A percentile compares a stretch with the other conserved stretches of the same genome.
Evolutionary conservation across 352 stramenopile genomes (phyloP).

Genomic region (Peronospora destructor): DNA sequence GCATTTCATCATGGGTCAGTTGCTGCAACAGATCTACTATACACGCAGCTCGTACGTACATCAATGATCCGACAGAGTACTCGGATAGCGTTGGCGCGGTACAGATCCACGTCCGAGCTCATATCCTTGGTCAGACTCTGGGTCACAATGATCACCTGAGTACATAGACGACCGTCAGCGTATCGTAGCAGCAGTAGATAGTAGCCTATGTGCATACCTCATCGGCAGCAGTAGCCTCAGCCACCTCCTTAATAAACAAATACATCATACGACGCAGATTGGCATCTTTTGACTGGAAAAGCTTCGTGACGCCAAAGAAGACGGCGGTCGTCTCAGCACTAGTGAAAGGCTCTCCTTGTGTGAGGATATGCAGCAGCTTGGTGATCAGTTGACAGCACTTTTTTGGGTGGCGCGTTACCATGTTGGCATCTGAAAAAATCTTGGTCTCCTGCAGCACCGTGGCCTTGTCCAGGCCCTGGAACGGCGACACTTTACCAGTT

Average conservation of each 20-base stretch:
- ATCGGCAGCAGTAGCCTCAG: conserved; percentile 83
- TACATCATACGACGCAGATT: conserved; percentile 98
- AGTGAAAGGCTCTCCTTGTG: conserved; percentile 95
- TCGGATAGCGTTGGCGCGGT: conserved; percentile 97
- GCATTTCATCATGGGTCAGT: conserved; percentile 8
- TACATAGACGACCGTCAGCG: conserved; percentile 11
- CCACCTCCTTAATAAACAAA: conserved; percentile 99
- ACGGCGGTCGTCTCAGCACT: conserved; percentile 94
- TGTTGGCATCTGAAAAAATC: conserved; percentile 97
- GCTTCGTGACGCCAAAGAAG: conserved; percentile 99
- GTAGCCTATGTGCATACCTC: conserved; percentile 29
- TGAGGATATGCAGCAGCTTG: conserved; percentile 97
- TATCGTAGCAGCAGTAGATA: neutral
- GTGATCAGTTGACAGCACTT: conserved; percentile 99
- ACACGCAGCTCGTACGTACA: conserved; percentile 29
- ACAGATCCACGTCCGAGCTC: conserved; percentile 96
- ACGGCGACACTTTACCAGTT: conserved; percentile 76
- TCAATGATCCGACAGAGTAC: conserved; percentile 95
- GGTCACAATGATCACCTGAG: conserved; percentile 98
- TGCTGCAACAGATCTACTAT: neutral
- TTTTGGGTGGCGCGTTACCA: conserved; percentile 93
- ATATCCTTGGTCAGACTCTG: conserved; percentile 99
- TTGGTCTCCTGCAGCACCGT: conserved; percentile 96
- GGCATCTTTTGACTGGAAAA: conserved; percentile 98
- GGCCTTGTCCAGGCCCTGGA: conserved; percentile 92